Base-by-base conservation (phyloP, 306 rosid species). In the Cyclanthera cordifolia region DNA sequence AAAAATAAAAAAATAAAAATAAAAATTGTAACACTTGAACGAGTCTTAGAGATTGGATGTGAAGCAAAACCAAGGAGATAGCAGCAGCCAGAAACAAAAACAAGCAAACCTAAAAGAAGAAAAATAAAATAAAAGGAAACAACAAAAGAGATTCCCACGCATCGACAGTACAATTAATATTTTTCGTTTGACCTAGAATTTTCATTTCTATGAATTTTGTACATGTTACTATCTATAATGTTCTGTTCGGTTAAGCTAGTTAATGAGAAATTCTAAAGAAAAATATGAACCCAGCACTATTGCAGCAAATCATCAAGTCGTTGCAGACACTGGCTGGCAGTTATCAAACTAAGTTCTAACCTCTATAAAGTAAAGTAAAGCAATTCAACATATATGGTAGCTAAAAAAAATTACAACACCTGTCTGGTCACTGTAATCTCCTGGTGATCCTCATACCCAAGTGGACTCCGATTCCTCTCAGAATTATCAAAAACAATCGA, bases 381-480 rank as follows among this genome's bases (percentile, higher is more conserved):
- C 25, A 59, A 32, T n/a, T 8, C 46, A 54, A 11, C 25, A 15
- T 19, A 8, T 57, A 73, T 1, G 73, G 71, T 5, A 24, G 7
- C 5, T 34, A 55, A 5, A 58, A 5, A 58, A 5, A 41, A 21
- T 6, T 16, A 43, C 24, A n/a, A 23, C 27, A 92, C 96, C 98
- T 92, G 98, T 67, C 96, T 85, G 4, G 96, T 93, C 32, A 93
- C 95, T 1, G 98, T 93, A 52, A 93, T 90, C 51, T 89, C 98
- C 0, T 84, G 73, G 53, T 86, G 95, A 52, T 65, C 85, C 77
- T 87, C 96, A 20, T 89, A 93, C 0, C 98, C 98, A 39, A 89
- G 87, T 8, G 96, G 96, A 74, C 98, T 93, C 2, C 96, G 81
- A n/a, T 55, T 72, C 30, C 85, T 73, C 46, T 89, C 76, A 0